These are phyloP conservation scores for Xylariaceae sp. DNA, from an alignment of 2,329 filamentous ascomycete species.

Conservation along the genomic window DNA sequence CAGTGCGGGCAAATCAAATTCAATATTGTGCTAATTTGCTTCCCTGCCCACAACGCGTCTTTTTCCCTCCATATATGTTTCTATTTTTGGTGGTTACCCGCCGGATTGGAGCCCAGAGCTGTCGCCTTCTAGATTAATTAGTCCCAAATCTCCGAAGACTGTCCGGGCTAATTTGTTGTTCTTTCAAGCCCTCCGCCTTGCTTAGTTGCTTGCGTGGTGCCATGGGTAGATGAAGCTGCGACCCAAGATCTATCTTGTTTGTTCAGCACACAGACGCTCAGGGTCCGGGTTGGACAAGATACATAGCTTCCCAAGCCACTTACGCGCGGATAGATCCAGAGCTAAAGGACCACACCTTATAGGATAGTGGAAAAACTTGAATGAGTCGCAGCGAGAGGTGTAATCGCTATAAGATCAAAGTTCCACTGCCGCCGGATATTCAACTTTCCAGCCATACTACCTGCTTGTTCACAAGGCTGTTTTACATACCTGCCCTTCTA, in stretches of 20 bases:
- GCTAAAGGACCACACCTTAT: no score
- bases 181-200: background rate
- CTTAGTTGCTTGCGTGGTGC: background rate
- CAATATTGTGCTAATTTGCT: conserved; percentile 28
- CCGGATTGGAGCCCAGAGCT: conserved; percentile 21
- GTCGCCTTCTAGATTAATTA: conserved; percentile 31
- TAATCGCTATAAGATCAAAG: no score
- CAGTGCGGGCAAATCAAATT: conserved; percentile 5
- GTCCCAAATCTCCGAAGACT: conserved; percentile 20
- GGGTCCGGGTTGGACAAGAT: no score
- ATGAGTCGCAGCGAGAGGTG: no score
- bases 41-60: no score
- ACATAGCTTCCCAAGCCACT: no score
- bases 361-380: no score
- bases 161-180: background rate
- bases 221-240: no score
- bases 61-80: no score
- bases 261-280: no score
- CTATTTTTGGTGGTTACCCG: conserved; percentile 35
- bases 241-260: no score
- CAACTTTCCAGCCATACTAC: background rate
- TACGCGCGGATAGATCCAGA: no score
- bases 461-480: background rate
- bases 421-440: conserved; percentile 5
- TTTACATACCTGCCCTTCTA: background rate